Evolutionary conservation across 2,329 filamentous ascomycete genomes (phyloP), one percentile per base, ranked within the genome.

Genomic region (Escovopsis sp.): DNA sequence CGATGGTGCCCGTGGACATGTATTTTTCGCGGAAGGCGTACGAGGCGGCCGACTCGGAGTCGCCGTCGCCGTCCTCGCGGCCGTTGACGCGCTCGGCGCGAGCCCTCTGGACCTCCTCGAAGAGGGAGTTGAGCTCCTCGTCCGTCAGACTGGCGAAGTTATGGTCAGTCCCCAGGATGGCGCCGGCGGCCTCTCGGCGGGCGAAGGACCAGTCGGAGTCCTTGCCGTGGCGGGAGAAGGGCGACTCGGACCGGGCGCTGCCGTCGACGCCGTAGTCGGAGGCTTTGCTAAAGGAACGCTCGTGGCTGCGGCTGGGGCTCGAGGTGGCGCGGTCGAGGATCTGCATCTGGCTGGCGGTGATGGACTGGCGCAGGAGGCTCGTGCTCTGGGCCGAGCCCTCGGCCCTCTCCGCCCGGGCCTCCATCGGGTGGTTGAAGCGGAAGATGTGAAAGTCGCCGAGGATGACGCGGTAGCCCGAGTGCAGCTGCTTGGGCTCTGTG

Each of bases 401-500:
- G 11, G 86, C 88, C 43, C 91, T 72, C 63, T 98, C 91, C 3
- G 88, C 89, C 45, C 85, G 80, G 28, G 91, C 91, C 64, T 98
- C 91, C 69, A 94, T 82, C 1, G 91, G 91, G 57, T 98, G 88
- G 55, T 96, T 98, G 68, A 98, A 98, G 44, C 91, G 75, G 65
- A 98, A 96, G 47, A 98, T 98, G 60, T 98, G 91, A 53, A 98
- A 98, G 61, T 98, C 91, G 35, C 91, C 91, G 9, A 98, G 70
- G 48, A 98, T 98, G 42, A 98, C 84, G 47, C 91, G 82, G 59
- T 88, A 94, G 6, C 91, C 91, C 54, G 88, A 95, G 56, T 88
- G 82, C 36, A 98, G 69, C 49, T 87, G 77, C 50, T 82, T 87
- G 1, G 88, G 80, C 54, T 88, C 87, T 42, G 87, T 78, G 42